Percentiles rank a stretch among this genome's conserved stretches.
These are phyloP conservation scores for Boletus rex-veris DNA, from an alignment of 768 basidiomycete species.

Conservation along the genomic window DNA sequence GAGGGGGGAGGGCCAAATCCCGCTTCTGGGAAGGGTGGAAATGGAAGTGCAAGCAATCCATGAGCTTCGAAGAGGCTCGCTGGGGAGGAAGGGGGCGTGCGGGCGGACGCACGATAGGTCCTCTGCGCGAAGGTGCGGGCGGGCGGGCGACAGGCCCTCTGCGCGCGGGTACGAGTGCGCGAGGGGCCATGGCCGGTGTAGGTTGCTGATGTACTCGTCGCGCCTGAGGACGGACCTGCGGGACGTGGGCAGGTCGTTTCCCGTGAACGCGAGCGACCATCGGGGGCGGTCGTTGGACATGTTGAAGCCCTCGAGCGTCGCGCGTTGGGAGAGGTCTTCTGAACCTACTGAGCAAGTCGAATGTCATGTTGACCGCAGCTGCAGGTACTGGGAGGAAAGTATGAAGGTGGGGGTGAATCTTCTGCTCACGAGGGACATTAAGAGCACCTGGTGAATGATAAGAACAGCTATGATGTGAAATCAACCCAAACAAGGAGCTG, in stretches of 20 bases:
- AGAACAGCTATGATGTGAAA: conserved; percentile 25
- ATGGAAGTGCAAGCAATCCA: conserved; percentile 26
- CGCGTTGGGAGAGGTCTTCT: conserved; percentile 13
- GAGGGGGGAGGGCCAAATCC: conserved; percentile 6
- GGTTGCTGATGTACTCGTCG: conserved; percentile 20
- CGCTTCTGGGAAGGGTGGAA: conserved; percentile 26
- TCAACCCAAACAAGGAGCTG: conserved; percentile 23
- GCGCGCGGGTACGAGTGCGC: conserved; percentile 9
- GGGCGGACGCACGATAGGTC: conserved; percentile 7
- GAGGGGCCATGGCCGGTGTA: conserved; percentile 7
- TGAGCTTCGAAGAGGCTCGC: conserved; percentile 10
- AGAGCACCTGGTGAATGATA: conserved; percentile 29
- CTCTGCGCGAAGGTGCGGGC: conserved; percentile 14
- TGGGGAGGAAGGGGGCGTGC: conserved; percentile 11
- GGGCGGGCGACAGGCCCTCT: conserved; percentile 14
- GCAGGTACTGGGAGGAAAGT: conserved; percentile 7
- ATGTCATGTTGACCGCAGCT: conserved; percentile 19
- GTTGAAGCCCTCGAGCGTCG: conserved; percentile 15
- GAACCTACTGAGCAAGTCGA: conserved; percentile 28
- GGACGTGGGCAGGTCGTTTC: conserved; percentile 16
- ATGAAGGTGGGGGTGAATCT: conserved; percentile 3
- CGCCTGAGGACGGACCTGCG: conserved; percentile 15
- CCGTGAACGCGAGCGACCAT: conserved; percentile 15
- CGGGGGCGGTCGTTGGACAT: conserved; percentile 13
- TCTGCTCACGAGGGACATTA: conserved; percentile 25